Conservation (phyloP, 108 stramenopile genomes). For the Cyclostephanos tholiformis region DNA sequence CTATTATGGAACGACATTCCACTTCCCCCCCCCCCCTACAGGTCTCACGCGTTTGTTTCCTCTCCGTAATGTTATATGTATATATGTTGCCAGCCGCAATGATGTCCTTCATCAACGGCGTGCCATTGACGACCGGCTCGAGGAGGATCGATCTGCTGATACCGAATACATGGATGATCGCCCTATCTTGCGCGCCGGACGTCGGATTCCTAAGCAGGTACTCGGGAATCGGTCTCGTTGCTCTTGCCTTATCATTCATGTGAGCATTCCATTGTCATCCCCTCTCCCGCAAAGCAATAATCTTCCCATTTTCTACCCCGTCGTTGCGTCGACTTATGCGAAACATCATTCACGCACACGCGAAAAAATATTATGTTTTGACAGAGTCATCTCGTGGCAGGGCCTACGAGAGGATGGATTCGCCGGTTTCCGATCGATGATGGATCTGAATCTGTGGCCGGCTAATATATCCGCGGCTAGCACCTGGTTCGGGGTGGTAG, state of each 20-base stretch:
- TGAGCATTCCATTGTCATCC: background rate
- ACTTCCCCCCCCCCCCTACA: too few species aligned
- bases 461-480: conserved; percentile 54
- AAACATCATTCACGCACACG: background rate
- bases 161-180: conserved; percentile 51
- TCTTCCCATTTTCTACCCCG: background rate
- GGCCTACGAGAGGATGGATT: conserved; percentile 29
- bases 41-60: too few species aligned
- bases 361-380: background rate
- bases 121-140: conserved; percentile 55
- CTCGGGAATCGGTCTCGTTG: conserved; percentile 55
- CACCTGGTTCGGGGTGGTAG: conserved; percentile 78
- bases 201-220: conserved; percentile 60
- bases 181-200: conserved; percentile 71
- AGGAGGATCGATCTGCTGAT: conserved; percentile 44
- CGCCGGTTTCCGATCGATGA: conserved; percentile 10
- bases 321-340: background rate
- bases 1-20: too few species aligned
- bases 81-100: too few species aligned
- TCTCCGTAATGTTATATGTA: too few species aligned
- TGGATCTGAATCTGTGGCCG: conserved; percentile 36
- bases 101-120: conserved; percentile 58
- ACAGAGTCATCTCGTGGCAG: conserved; percentile 27
- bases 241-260: conserved; percentile 55
- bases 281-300: background rate